These are phyloP conservation scores for Mortierella alpina DNA, from an alignment of 192 early-diverging fungal species.

Conservation along the genomic window DNA sequence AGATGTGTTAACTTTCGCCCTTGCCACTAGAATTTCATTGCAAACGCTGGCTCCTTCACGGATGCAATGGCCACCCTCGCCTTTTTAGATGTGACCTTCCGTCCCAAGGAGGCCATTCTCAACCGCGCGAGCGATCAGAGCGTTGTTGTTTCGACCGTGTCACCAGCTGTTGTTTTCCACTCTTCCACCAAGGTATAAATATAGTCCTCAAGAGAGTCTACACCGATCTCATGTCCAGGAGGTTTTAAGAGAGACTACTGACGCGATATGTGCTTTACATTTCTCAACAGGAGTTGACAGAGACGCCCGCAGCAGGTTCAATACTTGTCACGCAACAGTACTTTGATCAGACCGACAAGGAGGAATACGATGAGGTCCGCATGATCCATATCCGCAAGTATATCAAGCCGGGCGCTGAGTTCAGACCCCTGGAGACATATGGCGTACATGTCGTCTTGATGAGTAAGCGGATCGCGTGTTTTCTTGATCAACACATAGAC, in stretches of 20 bases:
- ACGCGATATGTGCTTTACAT: neutral
- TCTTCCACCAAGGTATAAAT: constrained; percentile 55
- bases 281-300: constrained; percentile 22
- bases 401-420: constrained; percentile 25
- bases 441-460: constrained; percentile 42
- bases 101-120: constrained; percentile 18
- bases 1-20: neutral
- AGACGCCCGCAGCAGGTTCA: constrained; percentile 19
- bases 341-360: constrained; percentile 26
- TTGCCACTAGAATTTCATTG: constrained; percentile 54
- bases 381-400: constrained; percentile 25
- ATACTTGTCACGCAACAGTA: constrained; percentile 46
- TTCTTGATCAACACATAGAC: neutral
- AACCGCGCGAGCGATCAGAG: constrained; percentile 20
- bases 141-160: constrained; percentile 40
- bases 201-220: neutral
- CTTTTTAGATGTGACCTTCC: constrained; percentile 54
- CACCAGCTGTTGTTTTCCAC: constrained; percentile 58
- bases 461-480: constrained; percentile 20
- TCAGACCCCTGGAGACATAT: constrained; percentile 42
- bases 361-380: constrained; percentile 14
- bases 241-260: neutral
- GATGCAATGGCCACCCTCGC: constrained; percentile 57
- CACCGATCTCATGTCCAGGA: neutral
- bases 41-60: constrained; percentile 45